Evolutionary conservation across 495 filamentous ascomycete genomes (phyloP).

Genomic region (Podospora appendiculata): DNA sequence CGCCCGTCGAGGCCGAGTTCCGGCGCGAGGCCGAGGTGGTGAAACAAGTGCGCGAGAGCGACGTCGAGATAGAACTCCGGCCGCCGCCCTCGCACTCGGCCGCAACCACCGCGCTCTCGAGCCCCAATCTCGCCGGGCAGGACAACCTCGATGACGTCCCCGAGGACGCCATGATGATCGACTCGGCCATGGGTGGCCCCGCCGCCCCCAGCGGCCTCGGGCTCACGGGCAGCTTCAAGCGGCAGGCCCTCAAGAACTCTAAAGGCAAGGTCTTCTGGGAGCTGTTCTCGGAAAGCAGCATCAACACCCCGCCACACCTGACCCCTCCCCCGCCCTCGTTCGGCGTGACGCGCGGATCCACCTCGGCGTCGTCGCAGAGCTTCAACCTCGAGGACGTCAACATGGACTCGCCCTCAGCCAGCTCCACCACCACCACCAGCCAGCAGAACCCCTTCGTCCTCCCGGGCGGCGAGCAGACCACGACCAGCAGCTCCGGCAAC

Average conservation of each 20-base stretch:
- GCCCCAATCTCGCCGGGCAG: slow-evolving; percentile 35
- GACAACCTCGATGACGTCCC: slow-evolving; percentile 50
- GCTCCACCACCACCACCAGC: slow-evolving; percentile 15
- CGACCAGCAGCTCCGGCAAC: slow-evolving; percentile 18
- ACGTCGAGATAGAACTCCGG: slow-evolving; percentile 43
- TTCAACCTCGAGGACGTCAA: slow-evolving; percentile 62
- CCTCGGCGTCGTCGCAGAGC: slow-evolving; percentile 33
- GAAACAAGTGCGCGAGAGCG: slow-evolving; percentile 78
- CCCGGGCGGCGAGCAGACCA: slow-evolving; percentile 7
- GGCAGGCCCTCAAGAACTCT: slow-evolving; percentile 62
- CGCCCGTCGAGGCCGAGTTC: slow-evolving; percentile 81
- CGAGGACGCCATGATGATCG: slow-evolving; percentile 54
- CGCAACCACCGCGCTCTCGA: slow-evolving; percentile 46
- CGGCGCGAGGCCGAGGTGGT: slow-evolving; percentile 91
- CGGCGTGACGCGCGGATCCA: slow-evolving; percentile 46
- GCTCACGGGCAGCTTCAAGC: slow-evolving; percentile 56
- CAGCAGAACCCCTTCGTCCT: slow-evolving; percentile 14
- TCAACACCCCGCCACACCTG: slow-evolving; percentile 46
- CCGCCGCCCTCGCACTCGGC: slow-evolving; percentile 20
- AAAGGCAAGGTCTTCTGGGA: slow-evolving; percentile 76
- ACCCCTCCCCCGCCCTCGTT: slow-evolving; percentile 58
- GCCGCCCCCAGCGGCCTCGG: slow-evolving; percentile 21
- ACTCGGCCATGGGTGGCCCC: slow-evolving; percentile 23
- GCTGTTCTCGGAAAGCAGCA: slow-evolving; percentile 51
- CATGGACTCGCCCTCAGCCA: slow-evolving; percentile 64